Evolutionary conservation across 2,329 filamentous ascomycete genomes (phyloP), one percentile per base, ranked within the genome.

Genomic region (Plectosphaerella sp.): DNA sequence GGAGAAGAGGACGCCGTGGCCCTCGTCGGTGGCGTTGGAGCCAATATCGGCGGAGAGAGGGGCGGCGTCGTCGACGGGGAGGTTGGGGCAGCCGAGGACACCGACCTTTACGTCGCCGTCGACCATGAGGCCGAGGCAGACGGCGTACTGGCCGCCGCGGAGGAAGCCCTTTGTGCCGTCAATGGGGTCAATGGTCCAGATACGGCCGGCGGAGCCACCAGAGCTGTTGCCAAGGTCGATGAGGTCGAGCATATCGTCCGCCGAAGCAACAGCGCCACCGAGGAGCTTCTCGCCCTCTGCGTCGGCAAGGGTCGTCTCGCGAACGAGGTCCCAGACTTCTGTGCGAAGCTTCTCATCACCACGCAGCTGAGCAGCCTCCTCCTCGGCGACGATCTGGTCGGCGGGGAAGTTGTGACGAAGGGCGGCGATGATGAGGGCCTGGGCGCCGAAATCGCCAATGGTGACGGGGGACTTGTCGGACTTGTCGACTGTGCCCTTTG

Each of bases 161-260:
- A 99, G 77, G 75, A 99, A 99, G 28, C 94, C 95, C 75, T 97
- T 96, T 50, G 94, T 99, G 59, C 94, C 94, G 70, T 99, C 94
- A 57, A 99, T 97, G 54, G 94, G 94, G 71, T 99, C 94, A 52
- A 99, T 85, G 41, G 93, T 89, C 94, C 94, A 99, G 69, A 97
- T 90, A 59, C 94, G 80, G 57, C 91, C 91, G 58, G 76, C 79
- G 55, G 73, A 69, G 25, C 91, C 91, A 54, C 91, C 91, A 52
- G 80, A 72, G 70, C 86, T 89, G 66, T 81, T 82, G 42, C 87
- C 87, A 55, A 72, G 70, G 72, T 89, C 87, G 59, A 90, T 84
- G 39, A 86, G 72, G 58, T 82, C 76, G 55, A 88, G 68, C 84
- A 89, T 85, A 39, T 77, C 74, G 53, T 90, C 84, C 53, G 83